These are phyloP conservation scores for Phytophthora fragariaefolia DNA, from an alignment of 352 stramenopile species.

Conservation along the genomic window DNA sequence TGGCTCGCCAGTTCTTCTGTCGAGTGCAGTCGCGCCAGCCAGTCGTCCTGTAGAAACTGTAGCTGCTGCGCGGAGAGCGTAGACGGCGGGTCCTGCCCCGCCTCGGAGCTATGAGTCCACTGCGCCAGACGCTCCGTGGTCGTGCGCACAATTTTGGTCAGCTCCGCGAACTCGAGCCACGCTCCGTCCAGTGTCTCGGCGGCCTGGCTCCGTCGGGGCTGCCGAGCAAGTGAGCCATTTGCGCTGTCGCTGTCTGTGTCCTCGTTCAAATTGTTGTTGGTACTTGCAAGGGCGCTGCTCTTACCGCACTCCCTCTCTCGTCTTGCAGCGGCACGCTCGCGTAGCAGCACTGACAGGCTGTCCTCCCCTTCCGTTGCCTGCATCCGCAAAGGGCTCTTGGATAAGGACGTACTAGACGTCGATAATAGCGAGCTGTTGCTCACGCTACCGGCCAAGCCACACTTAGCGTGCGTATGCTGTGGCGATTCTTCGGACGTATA, in stretches of 20 bases:
- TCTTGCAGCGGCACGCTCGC: constrained; percentile 26
- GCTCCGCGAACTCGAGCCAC: constrained; percentile 20
- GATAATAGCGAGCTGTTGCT: constrained; percentile 19
- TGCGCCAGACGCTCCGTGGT: constrained; percentile 19
- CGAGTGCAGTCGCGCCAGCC: constrained; percentile 15
- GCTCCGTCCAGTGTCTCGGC: constrained; percentile 10
- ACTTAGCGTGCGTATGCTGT: constrained; percentile 8
- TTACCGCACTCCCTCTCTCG: constrained; percentile 13
- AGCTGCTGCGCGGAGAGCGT: constrained; percentile 16
- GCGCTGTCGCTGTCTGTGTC: background rate
- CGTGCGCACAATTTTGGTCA: constrained; percentile 14
- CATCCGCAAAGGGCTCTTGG: constrained; percentile 19
- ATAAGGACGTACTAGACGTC: constrained; percentile 7
- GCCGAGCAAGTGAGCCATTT: background rate
- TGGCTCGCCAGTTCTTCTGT: constrained; percentile 22
- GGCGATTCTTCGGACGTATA: constrained; percentile 6
- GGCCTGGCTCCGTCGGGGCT: background rate
- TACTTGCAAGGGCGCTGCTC: background rate
- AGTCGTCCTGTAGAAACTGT: constrained; percentile 22
- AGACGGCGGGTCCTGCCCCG: background rate
- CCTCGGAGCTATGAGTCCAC: constrained; percentile 1
- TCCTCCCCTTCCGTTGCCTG: constrained; percentile 24
- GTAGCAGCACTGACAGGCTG: constrained; percentile 32
- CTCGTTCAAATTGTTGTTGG: constrained; percentile 13
- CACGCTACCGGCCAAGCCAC: constrained; percentile 6